Evolutionary conservation across 1,139 yeast genomes (phyloP).

Genomic region (Pichia inconspicua): DNA sequence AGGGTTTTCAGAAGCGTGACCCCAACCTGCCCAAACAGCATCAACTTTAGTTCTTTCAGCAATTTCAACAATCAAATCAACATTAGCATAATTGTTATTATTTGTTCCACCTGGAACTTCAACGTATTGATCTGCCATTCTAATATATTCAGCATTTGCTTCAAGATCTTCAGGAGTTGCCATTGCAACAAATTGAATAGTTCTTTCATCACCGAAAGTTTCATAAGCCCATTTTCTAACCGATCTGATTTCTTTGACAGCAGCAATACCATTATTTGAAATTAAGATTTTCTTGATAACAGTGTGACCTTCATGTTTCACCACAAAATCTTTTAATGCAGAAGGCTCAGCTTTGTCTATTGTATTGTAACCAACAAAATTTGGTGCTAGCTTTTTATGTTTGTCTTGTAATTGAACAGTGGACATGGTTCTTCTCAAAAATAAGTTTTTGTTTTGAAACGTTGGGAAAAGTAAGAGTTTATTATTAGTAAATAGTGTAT

Average conservation of each 20-base stretch:
- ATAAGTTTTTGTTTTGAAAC: neutral
- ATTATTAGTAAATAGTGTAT: neutral
- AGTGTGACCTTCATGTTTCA: slow-evolving; percentile 86
- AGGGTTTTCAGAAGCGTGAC: slow-evolving; percentile 98
- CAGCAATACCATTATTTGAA: slow-evolving; percentile 98
- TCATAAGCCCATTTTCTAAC: slow-evolving; percentile 98
- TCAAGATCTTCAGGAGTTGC: slow-evolving; percentile 98
- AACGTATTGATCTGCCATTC: slow-evolving; percentile 98
- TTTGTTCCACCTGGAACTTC: slow-evolving; percentile 99
- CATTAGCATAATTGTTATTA: slow-evolving; percentile 96
- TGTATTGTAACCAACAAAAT: slow-evolving; percentile 76
- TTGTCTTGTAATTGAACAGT: slow-evolving; percentile 12
- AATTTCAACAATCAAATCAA: slow-evolving; percentile 89
- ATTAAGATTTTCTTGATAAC: slow-evolving; percentile 82
- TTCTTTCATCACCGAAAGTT: slow-evolving; percentile 91
- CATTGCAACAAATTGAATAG: slow-evolving; percentile 93
- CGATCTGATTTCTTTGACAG: slow-evolving; percentile 95
- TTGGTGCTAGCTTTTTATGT: slow-evolving; percentile 44
- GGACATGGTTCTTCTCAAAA: slow-evolving; percentile 5
- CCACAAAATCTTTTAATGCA: slow-evolving; percentile 79
- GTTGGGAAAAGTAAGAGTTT: neutral
- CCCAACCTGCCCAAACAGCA: slow-evolving; percentile 99
- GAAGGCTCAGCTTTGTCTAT: slow-evolving; percentile 65
- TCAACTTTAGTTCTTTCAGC: slow-evolving; percentile 96
- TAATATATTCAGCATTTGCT: slow-evolving; percentile 94